A percentile compares a stretch with the other conserved stretches of the same genome.
phyloP scores from a whole-genome alignment of 208 protist species.

The Trypanosoma caninum region DNA sequence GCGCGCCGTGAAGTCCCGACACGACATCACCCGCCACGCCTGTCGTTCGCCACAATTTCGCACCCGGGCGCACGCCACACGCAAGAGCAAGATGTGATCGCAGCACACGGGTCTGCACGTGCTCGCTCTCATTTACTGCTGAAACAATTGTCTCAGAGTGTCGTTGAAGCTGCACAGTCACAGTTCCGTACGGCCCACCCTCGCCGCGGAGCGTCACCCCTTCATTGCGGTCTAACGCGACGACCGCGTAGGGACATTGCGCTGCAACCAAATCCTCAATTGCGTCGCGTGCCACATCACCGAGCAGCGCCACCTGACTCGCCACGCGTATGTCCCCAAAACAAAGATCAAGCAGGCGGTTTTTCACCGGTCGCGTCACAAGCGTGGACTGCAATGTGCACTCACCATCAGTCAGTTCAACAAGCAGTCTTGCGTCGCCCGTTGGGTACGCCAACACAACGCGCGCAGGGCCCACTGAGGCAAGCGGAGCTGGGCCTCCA shows the following conservation, averaged over 20 bases:
- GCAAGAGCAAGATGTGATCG: constrained; percentile 63
- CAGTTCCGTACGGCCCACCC: constrained; percentile 51
- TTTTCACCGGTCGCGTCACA: constrained; percentile 51
- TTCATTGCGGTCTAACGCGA: constrained; percentile 23
- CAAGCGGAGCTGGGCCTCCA: constrained; percentile 32
- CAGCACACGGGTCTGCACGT: constrained; percentile 47
- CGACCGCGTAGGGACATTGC: constrained; percentile 50
- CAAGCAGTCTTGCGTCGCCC: constrained; percentile 49
- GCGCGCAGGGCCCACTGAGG: constrained; percentile 16
- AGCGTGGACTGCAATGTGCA: constrained; percentile 60
- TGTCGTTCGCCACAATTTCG: constrained; percentile 7
- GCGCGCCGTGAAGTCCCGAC: neutral
- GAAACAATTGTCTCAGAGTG: constrained; percentile 44
- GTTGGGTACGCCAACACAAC: constrained; percentile 53
- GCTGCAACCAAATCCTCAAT: constrained; percentile 55
- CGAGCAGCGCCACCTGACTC: constrained; percentile 48
- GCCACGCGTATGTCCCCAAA: constrained; percentile 43
- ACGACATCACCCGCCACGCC: constrained; percentile 8
- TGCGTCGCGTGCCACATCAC: constrained; percentile 50
- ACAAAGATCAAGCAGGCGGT: constrained; percentile 59
- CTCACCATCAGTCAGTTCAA: constrained; percentile 47
- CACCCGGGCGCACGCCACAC: constrained; percentile 35
- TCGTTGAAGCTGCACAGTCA: constrained; percentile 36
- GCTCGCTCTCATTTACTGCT: neutral
- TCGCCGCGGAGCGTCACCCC: constrained; percentile 53